These are phyloP conservation scores for Linnemannia zychae DNA, from an alignment of 192 early-diverging fungal species.

Conservation along the genomic window DNA sequence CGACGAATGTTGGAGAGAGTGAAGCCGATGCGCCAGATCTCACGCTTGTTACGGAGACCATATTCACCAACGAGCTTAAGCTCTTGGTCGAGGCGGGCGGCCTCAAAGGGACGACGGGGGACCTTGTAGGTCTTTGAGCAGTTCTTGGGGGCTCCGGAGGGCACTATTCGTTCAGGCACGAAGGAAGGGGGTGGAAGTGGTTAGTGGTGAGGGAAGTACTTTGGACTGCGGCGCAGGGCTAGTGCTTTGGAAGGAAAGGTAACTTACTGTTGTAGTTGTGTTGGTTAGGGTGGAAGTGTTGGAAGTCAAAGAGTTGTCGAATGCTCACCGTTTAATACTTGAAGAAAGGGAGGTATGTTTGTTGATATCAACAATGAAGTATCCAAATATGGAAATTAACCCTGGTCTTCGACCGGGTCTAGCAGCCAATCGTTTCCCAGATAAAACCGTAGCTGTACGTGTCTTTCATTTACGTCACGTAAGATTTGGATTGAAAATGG, in stretches of 20 bases:
- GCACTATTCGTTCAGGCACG: no score
- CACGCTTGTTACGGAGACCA: conserved; percentile 98
- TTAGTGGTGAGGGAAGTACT: background rate
- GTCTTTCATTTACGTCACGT: background rate
- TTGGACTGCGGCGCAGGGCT: background rate
- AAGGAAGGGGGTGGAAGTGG: conserved; percentile 5
- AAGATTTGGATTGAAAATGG: conserved; percentile 10
- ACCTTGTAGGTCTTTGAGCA: conserved; percentile 91
- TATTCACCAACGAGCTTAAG: conserved; percentile 96
- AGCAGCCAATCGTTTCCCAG: background rate
- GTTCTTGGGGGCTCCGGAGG: conserved; percentile 59
- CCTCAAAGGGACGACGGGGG: conserved; percentile 95
- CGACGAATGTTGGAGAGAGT: conserved; percentile 99
- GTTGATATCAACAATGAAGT: background rate
- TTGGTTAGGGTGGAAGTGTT: background rate
- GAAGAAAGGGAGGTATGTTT: conserved; percentile 3
- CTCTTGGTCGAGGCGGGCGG: conserved; percentile 94
- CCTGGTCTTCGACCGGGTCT: conserved; percentile 18
- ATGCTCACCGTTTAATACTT: background rate
- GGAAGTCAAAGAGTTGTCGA: background rate
- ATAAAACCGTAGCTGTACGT: background rate
- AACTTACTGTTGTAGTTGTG: conserved; percentile 22
- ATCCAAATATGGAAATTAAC: conserved; percentile 7
- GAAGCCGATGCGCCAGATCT: conserved; percentile 97
- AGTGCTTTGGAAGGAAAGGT: background rate